phyloP scores from a whole-genome alignment of 768 basidiomycete genomes.

The Strobilomyces confusus region DNA sequence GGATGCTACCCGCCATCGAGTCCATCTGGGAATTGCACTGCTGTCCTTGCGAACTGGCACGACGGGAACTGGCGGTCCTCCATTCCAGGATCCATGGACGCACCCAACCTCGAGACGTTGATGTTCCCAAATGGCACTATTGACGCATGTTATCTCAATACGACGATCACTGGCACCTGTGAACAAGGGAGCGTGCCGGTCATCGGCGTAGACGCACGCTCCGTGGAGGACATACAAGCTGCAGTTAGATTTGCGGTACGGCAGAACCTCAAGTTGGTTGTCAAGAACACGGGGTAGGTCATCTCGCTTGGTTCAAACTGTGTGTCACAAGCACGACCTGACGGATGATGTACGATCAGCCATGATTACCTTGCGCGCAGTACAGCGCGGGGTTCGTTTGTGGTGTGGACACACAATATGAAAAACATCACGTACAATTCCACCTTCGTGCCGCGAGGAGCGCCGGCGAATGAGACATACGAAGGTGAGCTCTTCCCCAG shows the following conservation, averaged over 20 bases:
- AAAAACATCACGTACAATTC: too few species aligned
- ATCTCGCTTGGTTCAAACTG: background rate
- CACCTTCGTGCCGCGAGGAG: constrained; percentile 39
- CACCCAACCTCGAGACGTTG: constrained; percentile 32
- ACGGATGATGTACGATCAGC: constrained; percentile 8
- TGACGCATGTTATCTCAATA: constrained; percentile 32
- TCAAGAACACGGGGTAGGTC: constrained; percentile 29
- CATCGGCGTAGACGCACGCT: too few species aligned
- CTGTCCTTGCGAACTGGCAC: too few species aligned
- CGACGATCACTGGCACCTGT: constrained; percentile 22
- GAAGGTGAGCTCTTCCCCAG: constrained; percentile 21
- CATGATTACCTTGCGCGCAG: constrained; percentile 43
- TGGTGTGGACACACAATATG: too few species aligned
- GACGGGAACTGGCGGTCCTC: constrained; percentile 40
- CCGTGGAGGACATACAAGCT: too few species aligned
- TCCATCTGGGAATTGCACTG: too few species aligned
- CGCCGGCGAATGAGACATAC: constrained; percentile 10
- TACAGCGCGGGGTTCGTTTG: constrained; percentile 32
- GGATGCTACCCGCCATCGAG: too few species aligned
- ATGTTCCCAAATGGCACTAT: constrained; percentile 44
- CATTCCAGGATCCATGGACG: constrained; percentile 39
- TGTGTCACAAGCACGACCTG: background rate
- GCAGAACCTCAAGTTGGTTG: constrained; percentile 19
- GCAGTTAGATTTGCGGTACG: constrained; percentile 23
- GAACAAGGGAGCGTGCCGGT: constrained; percentile 24